phyloP scores from a whole-genome alignment of 1,284 basidiomycete genomes.

The Microbotryum intermedium region DNA sequence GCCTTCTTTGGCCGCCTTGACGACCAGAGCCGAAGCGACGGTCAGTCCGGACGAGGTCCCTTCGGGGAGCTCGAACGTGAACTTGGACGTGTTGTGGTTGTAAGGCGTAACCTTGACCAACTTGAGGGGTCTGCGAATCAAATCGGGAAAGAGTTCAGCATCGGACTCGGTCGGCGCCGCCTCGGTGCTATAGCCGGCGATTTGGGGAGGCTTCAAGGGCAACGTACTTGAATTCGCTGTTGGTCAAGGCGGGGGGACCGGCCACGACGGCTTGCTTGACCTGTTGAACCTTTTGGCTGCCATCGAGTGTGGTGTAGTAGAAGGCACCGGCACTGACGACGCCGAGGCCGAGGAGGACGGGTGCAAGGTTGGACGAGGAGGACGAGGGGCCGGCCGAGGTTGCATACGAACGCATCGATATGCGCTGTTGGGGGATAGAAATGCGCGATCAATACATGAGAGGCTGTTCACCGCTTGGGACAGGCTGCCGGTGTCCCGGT shows the following conservation, averaged over 20 bases:
- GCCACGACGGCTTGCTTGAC: background rate
- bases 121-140: constrained; percentile 54
- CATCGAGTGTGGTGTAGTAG: constrained; percentile 21
- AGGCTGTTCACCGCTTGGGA: no score
- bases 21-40: constrained; percentile 51
- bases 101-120: constrained; percentile 68
- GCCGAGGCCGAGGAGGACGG: constrained; percentile 23
- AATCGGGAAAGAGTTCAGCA: background rate
- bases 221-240: constrained; percentile 17
- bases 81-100: constrained; percentile 84
- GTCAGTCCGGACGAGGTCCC: constrained; percentile 68
- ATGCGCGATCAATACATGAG: no score
- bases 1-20: constrained; percentile 44
- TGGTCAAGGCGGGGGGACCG: constrained; percentile 9
- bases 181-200: no score
- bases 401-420: constrained; percentile 6
- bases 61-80: constrained; percentile 77
- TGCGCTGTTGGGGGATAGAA: no score
- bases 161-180: no score
- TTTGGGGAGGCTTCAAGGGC: background rate
- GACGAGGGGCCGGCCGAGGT: background rate
- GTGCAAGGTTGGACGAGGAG: constrained; percentile 8
- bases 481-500: no score
- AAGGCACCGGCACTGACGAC: constrained; percentile 22
- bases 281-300: background rate